Base-by-base conservation (phyloP, 345 rosid species). In the Citrus glauca region DNA sequence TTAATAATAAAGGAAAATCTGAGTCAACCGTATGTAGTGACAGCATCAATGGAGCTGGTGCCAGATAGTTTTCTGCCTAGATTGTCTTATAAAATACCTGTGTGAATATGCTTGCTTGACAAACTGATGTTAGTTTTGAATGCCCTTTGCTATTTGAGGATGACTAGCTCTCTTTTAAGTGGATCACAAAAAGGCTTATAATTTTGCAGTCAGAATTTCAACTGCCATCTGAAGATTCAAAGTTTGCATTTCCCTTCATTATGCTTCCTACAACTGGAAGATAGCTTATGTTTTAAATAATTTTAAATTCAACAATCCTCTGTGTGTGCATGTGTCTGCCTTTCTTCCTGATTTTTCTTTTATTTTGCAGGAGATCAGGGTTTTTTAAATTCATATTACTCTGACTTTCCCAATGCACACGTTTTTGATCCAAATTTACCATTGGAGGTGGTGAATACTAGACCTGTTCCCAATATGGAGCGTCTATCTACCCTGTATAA, bases 401-500 rank as follows among this genome's bases (percentile, higher is more conserved):
- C 89, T 22, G 92, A 89, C 62, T 93, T 95, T 79, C 90, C 91
- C 1, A 93, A 90, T 85, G 93, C 98, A 48, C 98, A 78, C 87
- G 87, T 95, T 68, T 93, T 95, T n/a, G 90, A 93, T 80, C 97
- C 98, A 76, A 82, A 78, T 86, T 35, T 91, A 74, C 79, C 97
- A 2, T 75, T 72, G 33, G 93, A 93, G 78, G 90, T 75, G 66
- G 56, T 87, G 82, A 81, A 91, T 24, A 76, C 93, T 16, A 89
- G 91, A 82, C 87, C 92, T 13, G 84, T 79, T 71, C 99, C 97
- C 78, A 73, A 85, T 69, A 92, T 93, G 99, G 94, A 95, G 83
- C 92, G 95, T 57, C 99, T 95, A 37, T 95, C 99, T 59, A 95
- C 98, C 38, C 82, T 91, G 1, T 95, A 93, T 32, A 95, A 93